Percentiles rank a stretch among this genome's conserved stretches.
These are phyloP conservation scores for Colletotrichum sansevieriae DNA, from an alignment of 2,329 filamentous ascomycete species.

Conservation along the genomic window DNA sequence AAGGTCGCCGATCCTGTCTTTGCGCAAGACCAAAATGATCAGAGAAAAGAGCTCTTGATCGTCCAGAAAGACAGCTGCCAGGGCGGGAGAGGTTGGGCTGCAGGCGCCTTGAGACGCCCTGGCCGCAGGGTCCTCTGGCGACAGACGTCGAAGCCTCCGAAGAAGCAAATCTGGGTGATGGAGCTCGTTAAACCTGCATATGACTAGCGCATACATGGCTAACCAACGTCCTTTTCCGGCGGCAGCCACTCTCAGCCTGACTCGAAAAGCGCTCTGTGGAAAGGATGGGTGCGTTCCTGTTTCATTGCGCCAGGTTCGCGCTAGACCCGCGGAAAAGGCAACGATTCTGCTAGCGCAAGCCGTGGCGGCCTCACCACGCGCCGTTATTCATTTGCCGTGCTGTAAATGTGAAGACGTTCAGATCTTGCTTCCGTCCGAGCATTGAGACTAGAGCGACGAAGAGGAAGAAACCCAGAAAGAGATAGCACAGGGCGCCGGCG, in stretches of 20 bases:
- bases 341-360: conserved; percentile 30
- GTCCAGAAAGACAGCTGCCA: conserved; percentile 13
- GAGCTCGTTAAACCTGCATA: conserved; percentile 27
- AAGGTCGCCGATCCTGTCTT: conserved; percentile 11
- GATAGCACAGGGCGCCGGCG: conserved; percentile 31
- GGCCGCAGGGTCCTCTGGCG: conserved; percentile 4
- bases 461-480: not conserved
- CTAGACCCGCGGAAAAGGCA: conserved; percentile 28
- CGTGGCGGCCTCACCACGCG: conserved; percentile 33
- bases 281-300: conserved; percentile 32
- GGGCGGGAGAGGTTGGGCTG: conserved; percentile 6
- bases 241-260: not conserved
- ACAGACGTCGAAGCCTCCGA: not conserved
- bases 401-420: conserved; percentile 11
- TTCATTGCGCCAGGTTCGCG: conserved; percentile 9
- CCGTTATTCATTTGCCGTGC: conserved; percentile 27
- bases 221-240: not conserved
- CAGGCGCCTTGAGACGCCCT: not conserved
- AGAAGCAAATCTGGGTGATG: not conserved
- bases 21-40: conserved; percentile 19
- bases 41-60: not conserved
- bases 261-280: not conserved
- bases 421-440: conserved; percentile 32
- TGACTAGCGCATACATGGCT: conserved; percentile 11
- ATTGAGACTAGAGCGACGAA: not conserved